Conservation (phyloP, 306 rosid genomes). For the Betula pendula region DNA sequence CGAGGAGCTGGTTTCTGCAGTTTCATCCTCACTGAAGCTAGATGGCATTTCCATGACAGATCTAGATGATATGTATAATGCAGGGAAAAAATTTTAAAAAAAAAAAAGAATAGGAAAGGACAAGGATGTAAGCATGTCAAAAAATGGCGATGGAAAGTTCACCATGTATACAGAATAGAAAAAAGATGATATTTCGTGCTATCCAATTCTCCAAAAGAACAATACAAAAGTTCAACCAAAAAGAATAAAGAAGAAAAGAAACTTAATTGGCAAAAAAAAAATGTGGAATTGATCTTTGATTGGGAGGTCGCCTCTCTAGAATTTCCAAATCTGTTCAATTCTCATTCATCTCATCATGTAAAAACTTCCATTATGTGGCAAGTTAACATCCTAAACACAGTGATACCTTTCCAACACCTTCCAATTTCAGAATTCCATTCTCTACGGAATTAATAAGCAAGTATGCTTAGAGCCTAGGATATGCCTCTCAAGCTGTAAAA, state of each 20-base stretch:
- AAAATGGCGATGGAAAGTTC: neutral
- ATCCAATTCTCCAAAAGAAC: neutral
- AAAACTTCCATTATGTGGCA: slow-evolving; percentile 3
- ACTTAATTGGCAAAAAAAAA: neutral
- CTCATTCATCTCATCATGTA: neutral
- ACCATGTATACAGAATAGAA: neutral
- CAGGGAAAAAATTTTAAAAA: slow-evolving; percentile 23
- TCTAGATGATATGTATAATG: slow-evolving; percentile 44
- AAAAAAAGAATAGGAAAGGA: neutral
- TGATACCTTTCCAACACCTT: neutral
- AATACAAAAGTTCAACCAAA: neutral
- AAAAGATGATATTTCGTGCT: neutral
- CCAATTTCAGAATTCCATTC: neutral
- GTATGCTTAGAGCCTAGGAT: neutral
- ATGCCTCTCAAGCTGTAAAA: neutral
- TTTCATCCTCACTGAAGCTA: slow-evolving; percentile 86
- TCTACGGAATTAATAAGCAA: neutral
- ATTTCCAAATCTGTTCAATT: neutral
- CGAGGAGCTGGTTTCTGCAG: slow-evolving; percentile 78
- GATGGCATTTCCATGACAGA: slow-evolving; percentile 64
- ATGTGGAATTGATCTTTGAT: neutral
- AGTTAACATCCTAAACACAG: neutral
- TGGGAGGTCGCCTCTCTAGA: neutral
- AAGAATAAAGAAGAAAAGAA: neutral
- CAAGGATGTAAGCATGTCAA: neutral